Percentiles rank a stretch among this genome's conserved stretches.
These are phyloP conservation scores for Passalora sequoiae DNA, from an alignment of 2,329 filamentous ascomycete species.

Conservation along the genomic window DNA sequence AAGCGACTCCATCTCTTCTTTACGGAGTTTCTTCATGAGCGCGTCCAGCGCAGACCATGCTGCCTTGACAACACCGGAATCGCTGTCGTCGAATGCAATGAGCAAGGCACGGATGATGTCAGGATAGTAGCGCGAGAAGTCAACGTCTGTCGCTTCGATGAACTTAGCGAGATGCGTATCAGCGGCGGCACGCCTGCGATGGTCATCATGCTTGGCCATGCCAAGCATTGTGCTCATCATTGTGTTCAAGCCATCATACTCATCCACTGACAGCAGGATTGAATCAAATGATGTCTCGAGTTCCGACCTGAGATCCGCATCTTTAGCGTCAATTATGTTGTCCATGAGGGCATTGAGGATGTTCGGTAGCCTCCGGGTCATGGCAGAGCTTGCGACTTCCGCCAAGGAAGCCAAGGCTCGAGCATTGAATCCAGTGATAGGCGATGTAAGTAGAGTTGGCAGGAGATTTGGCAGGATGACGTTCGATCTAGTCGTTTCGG, in stretches of 20 bases:
- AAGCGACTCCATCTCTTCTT: slow-evolving; percentile 96
- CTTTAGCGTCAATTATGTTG: slow-evolving; percentile 72
- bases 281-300: slow-evolving; percentile 79
- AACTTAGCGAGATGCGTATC: slow-evolving; percentile 78
- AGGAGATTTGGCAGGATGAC: slow-evolving; percentile 95
- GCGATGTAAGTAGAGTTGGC: slow-evolving; percentile 81
- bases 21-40: slow-evolving; percentile 82
- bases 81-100: slow-evolving; percentile 85
- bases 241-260: slow-evolving; percentile 91
- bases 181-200: slow-evolving; percentile 72
- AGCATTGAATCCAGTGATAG: slow-evolving; percentile 92
- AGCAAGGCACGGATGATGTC: slow-evolving; percentile 88
- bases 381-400: slow-evolving; percentile 80
- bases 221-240: slow-evolving; percentile 89
- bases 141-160: slow-evolving; percentile 72
- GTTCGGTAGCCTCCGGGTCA: slow-evolving; percentile 82
- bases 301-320: slow-evolving; percentile 68
- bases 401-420: slow-evolving; percentile 88
- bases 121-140: slow-evolving; percentile 93
- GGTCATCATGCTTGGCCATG: slow-evolving; percentile 87
- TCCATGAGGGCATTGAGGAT: slow-evolving; percentile 95
- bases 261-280: slow-evolving; percentile 86
- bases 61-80: slow-evolving; percentile 77
- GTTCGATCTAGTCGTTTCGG: slow-evolving; percentile 87
- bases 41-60: slow-evolving; percentile 82